Conservation (phyloP, 192 early-diverging fungal species). For the Coemansia sp. region DNA sequence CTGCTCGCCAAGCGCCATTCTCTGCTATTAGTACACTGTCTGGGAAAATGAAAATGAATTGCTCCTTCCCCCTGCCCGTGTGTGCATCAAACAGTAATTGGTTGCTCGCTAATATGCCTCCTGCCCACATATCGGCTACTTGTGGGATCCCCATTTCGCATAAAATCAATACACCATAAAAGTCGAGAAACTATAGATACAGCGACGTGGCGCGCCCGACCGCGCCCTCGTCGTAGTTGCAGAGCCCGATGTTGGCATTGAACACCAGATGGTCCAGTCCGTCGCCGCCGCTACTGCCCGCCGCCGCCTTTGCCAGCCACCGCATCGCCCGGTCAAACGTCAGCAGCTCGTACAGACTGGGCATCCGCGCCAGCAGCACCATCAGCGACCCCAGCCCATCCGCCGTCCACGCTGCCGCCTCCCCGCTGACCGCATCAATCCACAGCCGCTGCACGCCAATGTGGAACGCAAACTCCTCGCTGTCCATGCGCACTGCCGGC, state of each 20-base stretch:
- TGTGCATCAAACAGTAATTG: no score
- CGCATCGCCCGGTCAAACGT: conserved; percentile 10
- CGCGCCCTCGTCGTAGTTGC: conserved; percentile 4
- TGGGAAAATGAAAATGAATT: no score
- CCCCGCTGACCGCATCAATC: conserved; percentile 1
- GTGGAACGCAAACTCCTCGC: conserved; percentile 10
- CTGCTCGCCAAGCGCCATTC: conserved; percentile 7
- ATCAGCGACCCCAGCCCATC: conserved; percentile 7
- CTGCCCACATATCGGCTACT: no score
- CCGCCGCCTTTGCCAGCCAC: conserved; percentile 1
- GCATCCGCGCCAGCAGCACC: conserved; percentile 6
- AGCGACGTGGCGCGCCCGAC: background rate
- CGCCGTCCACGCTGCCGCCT: background rate
- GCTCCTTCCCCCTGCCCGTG: no score
- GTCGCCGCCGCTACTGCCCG: background rate
- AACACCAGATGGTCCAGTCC: conserved; percentile 8
- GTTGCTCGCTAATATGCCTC: no score
- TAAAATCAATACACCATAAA: no score
- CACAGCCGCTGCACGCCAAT: conserved; percentile 13
- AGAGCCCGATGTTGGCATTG: conserved; percentile 8
- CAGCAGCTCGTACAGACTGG: conserved; percentile 13
- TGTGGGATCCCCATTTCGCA: no score
- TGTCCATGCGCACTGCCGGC: background rate
- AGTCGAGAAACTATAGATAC: no score
- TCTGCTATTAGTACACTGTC: background rate